A percentile compares a stretch with the other conserved stretches of the same genome.
These are phyloP conservation scores for Alternaria postmessia DNA, from an alignment of 2,329 filamentous ascomycete genomes.

Conservation along the genomic window DNA sequence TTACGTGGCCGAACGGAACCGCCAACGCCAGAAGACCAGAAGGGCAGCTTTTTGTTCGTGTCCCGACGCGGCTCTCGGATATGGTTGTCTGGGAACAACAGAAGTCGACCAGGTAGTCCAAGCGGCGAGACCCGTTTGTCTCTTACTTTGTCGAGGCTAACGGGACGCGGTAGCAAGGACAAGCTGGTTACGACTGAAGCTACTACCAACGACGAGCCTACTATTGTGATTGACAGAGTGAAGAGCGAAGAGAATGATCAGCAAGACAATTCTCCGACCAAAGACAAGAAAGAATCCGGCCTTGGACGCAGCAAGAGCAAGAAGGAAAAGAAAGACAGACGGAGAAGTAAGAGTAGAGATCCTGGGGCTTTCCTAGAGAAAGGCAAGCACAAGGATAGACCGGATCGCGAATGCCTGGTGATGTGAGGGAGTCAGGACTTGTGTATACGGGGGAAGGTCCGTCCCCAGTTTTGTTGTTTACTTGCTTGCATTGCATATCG, in stretches of 20 bases:
- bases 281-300: conserved; percentile 35
- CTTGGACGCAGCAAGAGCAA: conserved; percentile 40
- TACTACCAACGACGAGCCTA: conserved; percentile 32
- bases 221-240: conserved; percentile 38
- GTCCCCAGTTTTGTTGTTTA: conserved; percentile 4
- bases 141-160: conserved; percentile 51
- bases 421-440: conserved; percentile 48
- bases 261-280: conserved; percentile 21
- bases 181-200: conserved; percentile 43
- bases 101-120: conserved; percentile 54
- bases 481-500: conserved; percentile 7
- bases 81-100: conserved; percentile 43
- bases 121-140: conserved; percentile 53
- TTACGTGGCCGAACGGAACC: conserved; percentile 47
- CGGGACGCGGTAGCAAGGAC: conserved; percentile 54
- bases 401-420: conserved; percentile 55
- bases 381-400: conserved; percentile 39
- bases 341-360: conserved; percentile 53
- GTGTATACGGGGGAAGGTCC: neutral
- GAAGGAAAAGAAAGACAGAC: conserved; percentile 43
- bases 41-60: conserved; percentile 40
- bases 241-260: conserved; percentile 24
- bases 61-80: conserved; percentile 46
- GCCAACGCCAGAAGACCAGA: conserved; percentile 56
- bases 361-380: conserved; percentile 43